These are phyloP conservation scores for Eucommia ulmoides DNA, from an alignment of 257 asterid species.

Conservation along the genomic window DNA sequence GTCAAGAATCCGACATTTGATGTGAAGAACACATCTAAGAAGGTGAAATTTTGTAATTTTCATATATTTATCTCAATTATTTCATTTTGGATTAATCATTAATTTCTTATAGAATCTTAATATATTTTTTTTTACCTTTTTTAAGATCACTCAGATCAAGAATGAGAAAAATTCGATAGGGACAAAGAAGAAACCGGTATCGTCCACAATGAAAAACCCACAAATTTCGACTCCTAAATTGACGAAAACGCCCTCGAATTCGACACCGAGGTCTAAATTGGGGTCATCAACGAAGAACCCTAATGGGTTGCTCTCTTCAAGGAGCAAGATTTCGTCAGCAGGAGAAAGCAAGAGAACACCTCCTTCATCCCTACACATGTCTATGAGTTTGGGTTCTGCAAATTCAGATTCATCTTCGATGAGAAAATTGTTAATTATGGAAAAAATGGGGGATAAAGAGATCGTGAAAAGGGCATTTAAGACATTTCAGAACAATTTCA, in stretches of 20 bases:
- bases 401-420: slow-evolving; percentile 23
- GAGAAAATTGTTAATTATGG: no score
- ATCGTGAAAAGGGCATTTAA: no score
- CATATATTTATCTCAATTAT: background rate
- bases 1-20: slow-evolving; percentile 25
- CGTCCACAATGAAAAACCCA: slow-evolving; percentile 33
- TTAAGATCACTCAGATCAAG: slow-evolving; percentile 38
- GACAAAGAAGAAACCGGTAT: slow-evolving; percentile 33
- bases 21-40: slow-evolving; percentile 25
- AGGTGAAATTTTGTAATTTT: slow-evolving; percentile 31
- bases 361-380: slow-evolving; percentile 75
- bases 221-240: slow-evolving; percentile 28
- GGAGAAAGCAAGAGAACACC: slow-evolving; percentile 32
- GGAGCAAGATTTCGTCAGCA: slow-evolving; percentile 21
- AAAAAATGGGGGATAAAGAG: no score
- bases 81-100: background rate
- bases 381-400: slow-evolving; percentile 57
- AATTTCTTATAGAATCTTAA: slow-evolving; percentile 7
- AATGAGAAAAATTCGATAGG: slow-evolving; percentile 25
- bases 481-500: no score
- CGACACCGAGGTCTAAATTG: slow-evolving; percentile 28
- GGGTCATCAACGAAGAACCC: slow-evolving; percentile 29
- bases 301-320: slow-evolving; percentile 22
- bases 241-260: slow-evolving; percentile 23
- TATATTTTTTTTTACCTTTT: slow-evolving; percentile 12